Evolutionary conservation across 768 basidiomycete species (phyloP).

Genomic region (Sporobolomyces pararoseus): DNA sequence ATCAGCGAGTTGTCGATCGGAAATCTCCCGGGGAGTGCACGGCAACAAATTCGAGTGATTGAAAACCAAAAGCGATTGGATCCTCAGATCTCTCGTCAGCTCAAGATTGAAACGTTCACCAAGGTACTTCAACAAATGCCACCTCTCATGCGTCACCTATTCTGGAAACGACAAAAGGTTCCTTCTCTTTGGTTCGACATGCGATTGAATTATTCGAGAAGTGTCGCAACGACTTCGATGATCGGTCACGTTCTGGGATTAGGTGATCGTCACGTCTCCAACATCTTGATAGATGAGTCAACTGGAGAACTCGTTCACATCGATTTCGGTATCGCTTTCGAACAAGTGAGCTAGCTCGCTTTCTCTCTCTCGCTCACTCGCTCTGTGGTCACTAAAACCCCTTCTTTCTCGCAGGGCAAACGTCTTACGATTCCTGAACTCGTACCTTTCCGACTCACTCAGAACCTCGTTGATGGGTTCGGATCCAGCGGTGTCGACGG

Average conservation of each 20-base stretch:
- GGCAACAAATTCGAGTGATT: neutral
- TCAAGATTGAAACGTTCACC: constrained; percentile 47
- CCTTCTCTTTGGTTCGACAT: constrained; percentile 89
- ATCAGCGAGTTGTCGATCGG: too few relatives aligned
- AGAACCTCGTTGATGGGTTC: constrained; percentile 90
- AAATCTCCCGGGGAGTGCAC: too few relatives aligned
- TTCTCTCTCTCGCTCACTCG: neutral
- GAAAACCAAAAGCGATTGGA: neutral
- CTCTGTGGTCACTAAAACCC: neutral
- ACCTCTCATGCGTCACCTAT: constrained; percentile 91
- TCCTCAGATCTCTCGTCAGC: constrained; percentile 4
- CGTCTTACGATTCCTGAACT: constrained; percentile 72
- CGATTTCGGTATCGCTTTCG: constrained; percentile 94
- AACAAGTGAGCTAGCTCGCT: constrained; percentile 53
- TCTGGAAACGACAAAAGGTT: constrained; percentile 79
- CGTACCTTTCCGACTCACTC: constrained; percentile 91
- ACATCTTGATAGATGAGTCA: constrained; percentile 78
- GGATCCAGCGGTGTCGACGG: constrained; percentile 84
- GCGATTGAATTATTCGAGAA: constrained; percentile 82
- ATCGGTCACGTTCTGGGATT: constrained; percentile 88
- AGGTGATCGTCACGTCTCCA: constrained; percentile 86
- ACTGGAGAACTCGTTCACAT: constrained; percentile 91
- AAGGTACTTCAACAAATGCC: constrained; percentile 56
- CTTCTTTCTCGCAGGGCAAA: constrained; percentile 63
- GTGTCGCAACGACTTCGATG: constrained; percentile 88